A percentile compares a stretch with the other conserved stretches of the same genome.
Conservation (phyloP, 257 asterid genomes). For the Penstemon barbatus region DNA sequence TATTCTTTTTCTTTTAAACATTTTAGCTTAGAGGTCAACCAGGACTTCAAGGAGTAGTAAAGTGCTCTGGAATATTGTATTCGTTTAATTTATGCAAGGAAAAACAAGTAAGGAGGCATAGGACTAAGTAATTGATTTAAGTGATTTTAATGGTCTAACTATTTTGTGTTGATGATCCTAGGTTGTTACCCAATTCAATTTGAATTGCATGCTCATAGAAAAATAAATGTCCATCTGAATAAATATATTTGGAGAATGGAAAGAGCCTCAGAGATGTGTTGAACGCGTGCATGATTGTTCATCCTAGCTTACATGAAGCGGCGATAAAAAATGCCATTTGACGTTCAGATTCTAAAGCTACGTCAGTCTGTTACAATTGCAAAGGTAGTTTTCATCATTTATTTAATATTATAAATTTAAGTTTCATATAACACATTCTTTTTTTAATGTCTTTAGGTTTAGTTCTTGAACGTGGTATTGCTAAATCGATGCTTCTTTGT, state of each 20-base stretch:
- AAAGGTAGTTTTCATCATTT: too few relatives aligned
- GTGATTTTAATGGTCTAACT: slow-evolving; percentile 24
- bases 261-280: slow-evolving; percentile 68
- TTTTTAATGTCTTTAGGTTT: slow-evolving; percentile 36
- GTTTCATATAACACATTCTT: neutral
- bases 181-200: slow-evolving; percentile 73
- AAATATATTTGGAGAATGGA: slow-evolving; percentile 74
- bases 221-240: slow-evolving; percentile 79
- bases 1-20: slow-evolving; percentile 26
- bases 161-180: slow-evolving; percentile 33
- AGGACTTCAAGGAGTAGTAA: slow-evolving; percentile 60
- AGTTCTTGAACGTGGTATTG: slow-evolving; percentile 48
- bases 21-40: slow-evolving; percentile 45
- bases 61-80: slow-evolving; percentile 74
- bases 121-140: neutral
- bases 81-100: slow-evolving; percentile 69
- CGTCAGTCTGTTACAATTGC: slow-evolving; percentile 51
- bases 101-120: slow-evolving; percentile 39
- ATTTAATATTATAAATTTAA: slow-evolving; percentile 2
- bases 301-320: slow-evolving; percentile 49
- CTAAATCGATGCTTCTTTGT: slow-evolving; percentile 54
- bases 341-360: slow-evolving; percentile 30
- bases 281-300: slow-evolving; percentile 61
- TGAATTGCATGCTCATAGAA: slow-evolving; percentile 79
- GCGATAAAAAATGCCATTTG: slow-evolving; percentile 58